A percentile compares a stretch with the other conserved stretches of the same genome.
Evolutionary conservation across 2,329 filamentous ascomycete species (phyloP).

Genomic region (Aspergillus pseudotamarii): DNA sequence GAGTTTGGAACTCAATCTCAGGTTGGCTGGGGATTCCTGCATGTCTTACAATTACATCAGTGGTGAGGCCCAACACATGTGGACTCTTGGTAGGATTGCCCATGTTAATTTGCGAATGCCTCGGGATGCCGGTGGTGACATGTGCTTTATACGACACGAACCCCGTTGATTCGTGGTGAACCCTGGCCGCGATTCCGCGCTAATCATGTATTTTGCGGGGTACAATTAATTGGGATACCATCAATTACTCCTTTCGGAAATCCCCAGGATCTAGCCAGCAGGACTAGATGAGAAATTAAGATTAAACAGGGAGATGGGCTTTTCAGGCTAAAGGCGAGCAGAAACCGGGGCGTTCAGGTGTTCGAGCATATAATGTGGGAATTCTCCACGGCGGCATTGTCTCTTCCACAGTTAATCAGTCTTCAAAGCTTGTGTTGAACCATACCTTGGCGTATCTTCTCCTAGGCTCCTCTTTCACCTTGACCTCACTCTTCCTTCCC

Average conservation of each 20-base stretch:
- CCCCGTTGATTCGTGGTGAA: not conserved
- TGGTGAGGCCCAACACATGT: not conserved
- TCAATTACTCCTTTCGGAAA: not conserved
- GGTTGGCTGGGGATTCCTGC: not conserved
- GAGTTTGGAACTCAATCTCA: not conserved
- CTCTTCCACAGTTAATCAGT: not conserved
- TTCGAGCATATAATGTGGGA: not conserved
- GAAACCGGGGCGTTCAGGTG: not conserved
- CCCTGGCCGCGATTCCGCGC: not conserved
- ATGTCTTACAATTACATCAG: not conserved
- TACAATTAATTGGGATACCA: conserved; percentile 2
- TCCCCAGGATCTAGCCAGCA: not conserved
- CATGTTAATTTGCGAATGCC: not conserved
- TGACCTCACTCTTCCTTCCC: not conserved
- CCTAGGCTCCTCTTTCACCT: not conserved
- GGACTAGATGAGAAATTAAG: not conserved
- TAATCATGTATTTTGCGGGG: conserved; percentile 7
- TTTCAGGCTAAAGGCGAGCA: not conserved
- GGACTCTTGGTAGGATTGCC: not conserved
- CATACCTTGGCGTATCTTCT: not conserved
- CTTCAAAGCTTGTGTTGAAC: not conserved
- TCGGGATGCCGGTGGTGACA: conserved; percentile 1
- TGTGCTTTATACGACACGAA: not conserved
- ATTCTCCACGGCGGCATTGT: not conserved
- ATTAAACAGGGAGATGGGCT: not conserved